Base-by-base conservation (phyloP, 2,329 filamentous ascomycete species). In the Chaetomium globosum region DNA sequence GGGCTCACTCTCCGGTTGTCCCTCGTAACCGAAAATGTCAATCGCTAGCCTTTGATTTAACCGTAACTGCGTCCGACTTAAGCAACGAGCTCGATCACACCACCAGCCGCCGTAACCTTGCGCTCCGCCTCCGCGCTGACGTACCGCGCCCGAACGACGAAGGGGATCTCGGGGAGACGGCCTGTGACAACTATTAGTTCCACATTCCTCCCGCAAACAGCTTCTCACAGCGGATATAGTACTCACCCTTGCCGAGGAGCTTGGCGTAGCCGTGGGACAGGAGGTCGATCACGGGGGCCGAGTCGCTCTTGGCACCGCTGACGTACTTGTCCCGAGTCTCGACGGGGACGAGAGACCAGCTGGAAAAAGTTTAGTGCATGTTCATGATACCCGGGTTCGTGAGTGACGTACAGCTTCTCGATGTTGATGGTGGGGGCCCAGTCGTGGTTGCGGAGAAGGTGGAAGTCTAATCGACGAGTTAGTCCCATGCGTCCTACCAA, bases 361-460 rank as follows among this genome's bases (percentile, higher is more conserved):
- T 96, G 75, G 72, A 61, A 48, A 48, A 53, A 53, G 13, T 16
- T 65, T 61, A 66, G 58, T 48, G 16, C 26, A 54, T 13, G 54
- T 23, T 30, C 30, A 30, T 53, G 48, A 8, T 49, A 48, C 21
- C 23, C 26, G 26, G 13, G 26, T 51, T 19, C 31, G 56, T 30
- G 65, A 82, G 77, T 82, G 94, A 66, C 64, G 60, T 66, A 66
- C 91, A 74, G 70, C 91, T 98, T 99, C 84, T 98, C 95, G 76
- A 99, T 85, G 87, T 99, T 99, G 89, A 99, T 90, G 75, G 92
- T 87, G 73, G 95, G 95, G 86, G 97, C 97, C 95, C 94, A 99
- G 87, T 94, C 93, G 80, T 96, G 90, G 87, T 94, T 94, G 78
- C 89, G 87, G 79, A 92, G 89, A 84, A 95, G 93, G 88, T 98